Percentiles rank a stretch among this genome's conserved stretches.
phyloP scores from a whole-genome alignment of 768 basidiomycete species.

The Bullera alba region DNA sequence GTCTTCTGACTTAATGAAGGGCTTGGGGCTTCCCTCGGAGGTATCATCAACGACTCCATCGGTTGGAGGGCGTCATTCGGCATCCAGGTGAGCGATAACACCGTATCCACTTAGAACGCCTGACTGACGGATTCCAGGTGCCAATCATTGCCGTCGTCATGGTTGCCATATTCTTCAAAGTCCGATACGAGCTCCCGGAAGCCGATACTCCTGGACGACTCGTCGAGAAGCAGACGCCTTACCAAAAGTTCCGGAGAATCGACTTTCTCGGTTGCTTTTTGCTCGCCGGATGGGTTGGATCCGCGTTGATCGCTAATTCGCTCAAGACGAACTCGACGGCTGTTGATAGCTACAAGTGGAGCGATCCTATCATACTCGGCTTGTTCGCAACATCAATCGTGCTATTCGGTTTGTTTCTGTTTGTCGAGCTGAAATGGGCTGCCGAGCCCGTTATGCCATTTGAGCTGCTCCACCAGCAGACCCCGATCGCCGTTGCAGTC shows the following conservation, averaged over 20 bases:
- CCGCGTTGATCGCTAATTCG: constrained; percentile 35
- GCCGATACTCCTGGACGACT: constrained; percentile 55
- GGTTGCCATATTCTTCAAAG: constrained; percentile 64
- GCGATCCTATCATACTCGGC: constrained; percentile 61
- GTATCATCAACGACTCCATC: constrained; percentile 62
- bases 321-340: constrained; percentile 50
- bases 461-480: constrained; percentile 65
- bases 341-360: constrained; percentile 62
- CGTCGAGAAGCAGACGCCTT: constrained; percentile 3
- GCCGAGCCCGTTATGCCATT: constrained; percentile 87
- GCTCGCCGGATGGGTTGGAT: constrained; percentile 52
- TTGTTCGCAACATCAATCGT: constrained; percentile 58
- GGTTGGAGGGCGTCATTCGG: constrained; percentile 83
- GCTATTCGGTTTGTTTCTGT: constrained; percentile 58
- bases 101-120: not conserved
- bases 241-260: constrained; percentile 56
- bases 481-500: constrained; percentile 71
- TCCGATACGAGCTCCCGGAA: constrained; percentile 60
- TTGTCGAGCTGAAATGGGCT: constrained; percentile 71
- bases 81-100: constrained; percentile 58
- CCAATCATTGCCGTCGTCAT: constrained; percentile 70
- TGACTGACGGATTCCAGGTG: constrained; percentile 51
- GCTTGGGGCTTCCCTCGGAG: constrained; percentile 43
- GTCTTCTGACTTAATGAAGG: not conserved
- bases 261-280: constrained; percentile 79